These are phyloP conservation scores for Psidium friedrichsthalianum DNA, from an alignment of 345 rosid species.

Conservation along the genomic window DNA sequence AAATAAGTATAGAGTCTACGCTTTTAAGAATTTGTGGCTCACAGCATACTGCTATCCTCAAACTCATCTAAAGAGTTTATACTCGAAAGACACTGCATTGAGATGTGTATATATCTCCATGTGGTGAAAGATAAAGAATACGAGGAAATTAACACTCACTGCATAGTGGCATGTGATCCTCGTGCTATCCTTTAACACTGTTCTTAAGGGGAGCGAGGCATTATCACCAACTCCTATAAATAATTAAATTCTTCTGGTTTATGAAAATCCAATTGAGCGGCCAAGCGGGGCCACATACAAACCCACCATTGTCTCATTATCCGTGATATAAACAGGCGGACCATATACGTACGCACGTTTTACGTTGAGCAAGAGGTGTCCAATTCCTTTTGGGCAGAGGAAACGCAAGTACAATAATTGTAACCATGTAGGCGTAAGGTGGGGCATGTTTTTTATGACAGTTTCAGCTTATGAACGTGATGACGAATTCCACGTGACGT, in stretches of 20 bases:
- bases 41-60: rapidly evolving
- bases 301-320: too few relatives aligned
- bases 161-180: not conserved
- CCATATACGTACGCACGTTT: too few relatives aligned
- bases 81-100: not conserved
- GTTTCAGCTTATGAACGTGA: too few relatives aligned
- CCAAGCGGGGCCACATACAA: not conserved
- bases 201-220: not conserved
- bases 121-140: not conserved
- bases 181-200: not conserved
- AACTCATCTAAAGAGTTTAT: too few relatives aligned
- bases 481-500: not conserved
- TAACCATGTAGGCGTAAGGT: too few relatives aligned
- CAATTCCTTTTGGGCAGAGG: not conserved
- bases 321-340: too few relatives aligned
- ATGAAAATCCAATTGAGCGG: not conserved
- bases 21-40: too few relatives aligned
- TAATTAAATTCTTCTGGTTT: too few relatives aligned
- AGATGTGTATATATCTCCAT: not conserved
- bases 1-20: too few relatives aligned
- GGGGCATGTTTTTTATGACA: too few relatives aligned
- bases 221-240: not conserved
- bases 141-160: not conserved
- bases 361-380: not conserved
- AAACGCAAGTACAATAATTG: too few relatives aligned